These are phyloP conservation scores for Paxillus ammoniavirescens DNA, from an alignment of 768 basidiomycete genomes.

Conservation along the genomic window DNA sequence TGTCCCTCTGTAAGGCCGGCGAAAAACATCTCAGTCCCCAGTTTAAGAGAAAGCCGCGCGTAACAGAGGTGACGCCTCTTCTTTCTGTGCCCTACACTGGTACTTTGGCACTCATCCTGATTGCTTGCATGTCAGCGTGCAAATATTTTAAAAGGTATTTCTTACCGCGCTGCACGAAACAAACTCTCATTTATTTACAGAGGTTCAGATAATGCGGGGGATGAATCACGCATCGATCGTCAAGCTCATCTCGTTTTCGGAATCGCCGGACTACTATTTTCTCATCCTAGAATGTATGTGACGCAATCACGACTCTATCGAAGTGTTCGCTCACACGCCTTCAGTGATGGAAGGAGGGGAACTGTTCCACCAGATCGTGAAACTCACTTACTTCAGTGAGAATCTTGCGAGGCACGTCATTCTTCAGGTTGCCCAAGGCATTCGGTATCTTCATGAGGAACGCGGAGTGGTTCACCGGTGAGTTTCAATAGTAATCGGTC, in stretches of 20 bases:
- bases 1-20: slow-evolving; percentile 61
- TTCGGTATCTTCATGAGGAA: slow-evolving; percentile 95
- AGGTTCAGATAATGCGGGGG: slow-evolving; percentile 99
- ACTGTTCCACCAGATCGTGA: slow-evolving; percentile 98
- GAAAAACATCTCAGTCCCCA: slow-evolving; percentile 91
- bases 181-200: slow-evolving; percentile 38
- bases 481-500: slow-evolving; percentile 4
- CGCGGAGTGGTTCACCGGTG: slow-evolving; percentile 94
- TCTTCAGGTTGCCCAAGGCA: slow-evolving; percentile 90
- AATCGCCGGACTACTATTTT: slow-evolving; percentile 92
- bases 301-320: background rate
- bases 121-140: slow-evolving; percentile 62
- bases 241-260: slow-evolving; percentile 88
- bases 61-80: slow-evolving; percentile 79
- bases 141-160: slow-evolving; percentile 89
- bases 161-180: background rate
- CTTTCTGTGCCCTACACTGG: slow-evolving; percentile 18
- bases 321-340: slow-evolving; percentile 10
- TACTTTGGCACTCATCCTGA: slow-evolving; percentile 16
- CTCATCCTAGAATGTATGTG: slow-evolving; percentile 84
- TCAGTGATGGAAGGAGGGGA: slow-evolving; percentile 97
- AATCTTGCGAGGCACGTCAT: slow-evolving; percentile 97
- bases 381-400: slow-evolving; percentile 98
- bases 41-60: slow-evolving; percentile 97
- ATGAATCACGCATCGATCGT: slow-evolving; percentile 90